Percentiles rank a stretch among this genome's conserved stretches.
These are phyloP conservation scores for Phytophthora pluvialis DNA, from an alignment of 352 stramenopile genomes.

Conservation along the genomic window DNA sequence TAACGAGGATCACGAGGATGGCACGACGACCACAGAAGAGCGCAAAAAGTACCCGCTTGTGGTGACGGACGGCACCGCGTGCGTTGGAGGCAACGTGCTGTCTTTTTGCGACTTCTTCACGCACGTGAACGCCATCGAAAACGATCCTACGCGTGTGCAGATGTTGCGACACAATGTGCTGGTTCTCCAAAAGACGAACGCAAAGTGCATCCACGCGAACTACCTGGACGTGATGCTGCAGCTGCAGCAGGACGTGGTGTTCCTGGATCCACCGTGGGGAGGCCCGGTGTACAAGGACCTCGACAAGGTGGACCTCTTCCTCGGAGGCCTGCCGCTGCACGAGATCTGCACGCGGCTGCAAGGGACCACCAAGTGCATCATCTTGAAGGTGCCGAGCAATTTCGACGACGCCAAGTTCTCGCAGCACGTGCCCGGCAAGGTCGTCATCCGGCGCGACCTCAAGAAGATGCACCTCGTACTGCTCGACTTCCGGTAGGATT, in stretches of 20 bases:
- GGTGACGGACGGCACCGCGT: constrained; percentile 84
- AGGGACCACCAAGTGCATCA: constrained; percentile 55
- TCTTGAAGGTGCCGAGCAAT: constrained; percentile 85
- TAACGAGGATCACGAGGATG: constrained; percentile 23
- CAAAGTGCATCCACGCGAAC: constrained; percentile 60
- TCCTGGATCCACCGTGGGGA: constrained; percentile 85
- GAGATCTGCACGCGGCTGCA: constrained; percentile 64
- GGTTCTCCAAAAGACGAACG: constrained; percentile 68
- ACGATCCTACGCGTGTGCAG: constrained; percentile 57
- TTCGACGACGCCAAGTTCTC: constrained; percentile 84
- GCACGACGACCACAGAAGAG: constrained; percentile 6
- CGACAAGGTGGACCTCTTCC: constrained; percentile 71
- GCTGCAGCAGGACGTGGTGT: constrained; percentile 80
- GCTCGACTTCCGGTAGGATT: constrained; percentile 56
- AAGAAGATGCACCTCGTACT: constrained; percentile 85
- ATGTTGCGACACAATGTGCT: constrained; percentile 82
- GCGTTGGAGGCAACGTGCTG: constrained; percentile 78
- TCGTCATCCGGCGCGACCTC: constrained; percentile 66
- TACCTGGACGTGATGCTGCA: constrained; percentile 79
- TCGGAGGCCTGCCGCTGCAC: constrained; percentile 66
- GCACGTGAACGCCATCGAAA: constrained; percentile 80
- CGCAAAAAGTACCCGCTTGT: constrained; percentile 51
- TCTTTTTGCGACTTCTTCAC: constrained; percentile 85
- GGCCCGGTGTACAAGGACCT: constrained; percentile 83
- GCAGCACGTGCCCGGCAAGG: constrained; percentile 54